These are phyloP conservation scores for Ophiostoma tasmaniense DNA, from an alignment of 2,329 filamentous ascomycete species.

Conservation along the genomic window DNA sequence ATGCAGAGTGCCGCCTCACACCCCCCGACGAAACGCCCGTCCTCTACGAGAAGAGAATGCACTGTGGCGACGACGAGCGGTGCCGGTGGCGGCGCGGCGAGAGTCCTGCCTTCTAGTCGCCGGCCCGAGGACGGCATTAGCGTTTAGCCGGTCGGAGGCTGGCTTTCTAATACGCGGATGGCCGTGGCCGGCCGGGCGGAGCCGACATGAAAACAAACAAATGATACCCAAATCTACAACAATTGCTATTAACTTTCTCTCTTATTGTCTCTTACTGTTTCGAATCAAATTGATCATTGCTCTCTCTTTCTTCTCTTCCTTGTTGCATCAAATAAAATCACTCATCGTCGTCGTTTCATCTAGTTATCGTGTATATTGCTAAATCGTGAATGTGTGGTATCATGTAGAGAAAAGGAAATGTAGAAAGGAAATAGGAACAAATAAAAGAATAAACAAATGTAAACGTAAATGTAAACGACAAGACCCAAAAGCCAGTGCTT, in stretches of 20 bases:
- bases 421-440: neutral
- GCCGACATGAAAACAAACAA: too few relatives aligned
- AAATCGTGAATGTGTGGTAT: neutral
- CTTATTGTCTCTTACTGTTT: too few relatives aligned
- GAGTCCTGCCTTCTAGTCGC: neutral
- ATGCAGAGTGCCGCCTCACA: neutral
- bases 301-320: too few relatives aligned
- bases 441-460: neutral
- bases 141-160: too few relatives aligned
- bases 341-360: neutral
- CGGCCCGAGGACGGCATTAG: too few relatives aligned
- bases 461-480: neutral
- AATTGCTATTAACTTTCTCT: too few relatives aligned
- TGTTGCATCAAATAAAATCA: too few relatives aligned
- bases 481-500: neutral
- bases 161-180: too few relatives aligned
- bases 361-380: neutral
- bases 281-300: too few relatives aligned
- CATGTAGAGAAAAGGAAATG: neutral
- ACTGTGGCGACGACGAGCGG: neutral
- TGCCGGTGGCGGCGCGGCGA: neutral
- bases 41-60: neutral
- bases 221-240: too few relatives aligned
- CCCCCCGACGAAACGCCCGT: neutral
- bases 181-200: too few relatives aligned